Evolutionary conservation across 306 rosid species (phyloP).

Genomic region (Dryas drummondii): DNA sequence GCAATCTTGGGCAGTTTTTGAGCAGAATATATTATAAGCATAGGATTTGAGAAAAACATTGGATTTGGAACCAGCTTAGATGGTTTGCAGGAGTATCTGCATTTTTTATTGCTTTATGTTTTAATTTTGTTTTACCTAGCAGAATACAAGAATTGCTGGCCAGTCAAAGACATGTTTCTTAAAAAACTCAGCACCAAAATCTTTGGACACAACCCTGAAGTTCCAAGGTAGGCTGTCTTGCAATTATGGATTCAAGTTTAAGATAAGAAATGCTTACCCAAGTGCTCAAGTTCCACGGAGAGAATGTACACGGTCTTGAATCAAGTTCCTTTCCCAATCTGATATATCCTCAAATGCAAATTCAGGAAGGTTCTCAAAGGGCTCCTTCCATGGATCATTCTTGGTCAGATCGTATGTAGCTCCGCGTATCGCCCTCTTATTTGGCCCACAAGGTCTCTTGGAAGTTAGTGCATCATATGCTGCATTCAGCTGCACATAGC

Average conservation of each 20-base stretch:
- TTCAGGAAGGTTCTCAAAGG: constrained; percentile 84
- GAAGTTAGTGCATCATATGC: constrained; percentile 76
- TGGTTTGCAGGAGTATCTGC: neutral
- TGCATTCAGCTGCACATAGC: constrained; percentile 53
- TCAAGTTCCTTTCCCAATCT: constrained; percentile 86
- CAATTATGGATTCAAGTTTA: neutral
- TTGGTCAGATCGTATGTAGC: constrained; percentile 84
- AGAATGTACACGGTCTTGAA: constrained; percentile 58
- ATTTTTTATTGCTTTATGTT: neutral
- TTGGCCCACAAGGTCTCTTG: constrained; percentile 93
- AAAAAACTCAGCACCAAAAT: neutral
- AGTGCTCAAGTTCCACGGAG: constrained; percentile 67
- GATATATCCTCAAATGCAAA: constrained; percentile 73
- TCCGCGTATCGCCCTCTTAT: constrained; percentile 67
- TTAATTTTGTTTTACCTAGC: neutral
- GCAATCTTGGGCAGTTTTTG: neutral
- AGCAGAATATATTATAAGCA: neutral
- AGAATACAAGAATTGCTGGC: neutral
- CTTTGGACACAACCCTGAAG: neutral
- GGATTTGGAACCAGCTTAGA: neutral
- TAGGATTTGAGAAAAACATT: neutral
- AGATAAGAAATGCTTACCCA: constrained; percentile 20
- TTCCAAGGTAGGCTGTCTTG: neutral
- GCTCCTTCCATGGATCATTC: constrained; percentile 84
- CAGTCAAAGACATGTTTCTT: neutral